Base-by-base conservation (phyloP, 192 early-diverging fungal species). In the Podila epicladia region DNA sequence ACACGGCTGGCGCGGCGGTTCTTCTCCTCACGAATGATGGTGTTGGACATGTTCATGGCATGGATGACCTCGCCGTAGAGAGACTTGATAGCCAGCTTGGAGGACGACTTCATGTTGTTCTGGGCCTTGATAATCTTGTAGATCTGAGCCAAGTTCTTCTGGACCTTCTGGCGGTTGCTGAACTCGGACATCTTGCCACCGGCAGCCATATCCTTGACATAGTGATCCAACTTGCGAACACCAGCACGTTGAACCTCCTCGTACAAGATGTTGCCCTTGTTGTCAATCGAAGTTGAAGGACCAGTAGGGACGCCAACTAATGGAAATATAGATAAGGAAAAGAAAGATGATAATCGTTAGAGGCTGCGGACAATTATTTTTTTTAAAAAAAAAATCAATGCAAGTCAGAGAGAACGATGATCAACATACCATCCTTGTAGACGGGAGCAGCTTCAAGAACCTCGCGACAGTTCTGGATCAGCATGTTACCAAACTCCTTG, bases 391-490 rank as follows among this genome's bases (percentile, higher is more conserved):
- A 51, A 41, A 58, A 72, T 37, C 22, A 38, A 26, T 29, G 64
- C 33, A 17, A 37, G 26, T 13, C 28, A 48, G 11, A 58, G 67
- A 59, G 2, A 57, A 60, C 11, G 24, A 7, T 26, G n/a, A 24
- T 55, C 22, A 26, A 55, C 91, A 85, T 88, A 92, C 91, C 84
- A 87, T 96, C 93, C 85, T 95, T 96, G 90, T 94, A 98, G 38
- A 95, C 91, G 15, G 97, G 97, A 65, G 92, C 85, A 48, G 84
- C 76, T 19, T 85, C 82, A 38, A 97, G 70, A n/a, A 94, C 94
- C 37, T 94, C 92, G 72, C 91, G 88, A 87, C 95, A 96, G 89
- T 97, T 97, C 74, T 96, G 94, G 73, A 95, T 88, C 72, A 98
- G 85, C 84, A 93, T 86, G 72, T 93, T 84, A 73, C 91, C 93